Evolutionary conservation across 106 monocot genomes (phyloP), one percentile per base, ranked within the genome.

Genomic region (Dactylorhiza incarnata): DNA sequence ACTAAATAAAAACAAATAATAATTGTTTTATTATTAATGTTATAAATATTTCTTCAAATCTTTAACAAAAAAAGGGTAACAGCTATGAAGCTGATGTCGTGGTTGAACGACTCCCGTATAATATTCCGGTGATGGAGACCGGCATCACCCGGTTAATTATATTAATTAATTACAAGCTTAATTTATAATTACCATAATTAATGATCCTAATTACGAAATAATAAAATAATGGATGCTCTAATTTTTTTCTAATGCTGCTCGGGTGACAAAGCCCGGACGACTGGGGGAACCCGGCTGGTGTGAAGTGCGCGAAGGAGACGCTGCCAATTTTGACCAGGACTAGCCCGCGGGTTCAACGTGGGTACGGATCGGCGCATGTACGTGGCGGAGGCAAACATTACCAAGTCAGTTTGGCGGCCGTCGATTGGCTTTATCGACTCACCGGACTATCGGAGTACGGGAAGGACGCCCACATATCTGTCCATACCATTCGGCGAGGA

Each of bases 261-360:
- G 29, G 0, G 56, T 74, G 1, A 2, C 12, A 24, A 65, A 71
- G 80, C 76, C 62, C 83, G 79, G 49, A 25, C n/a, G 74, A 85
- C 52, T 93, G 96, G 96, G 85, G 89, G 37, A 89, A 97, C 69
- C 84, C 89, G 5, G 73, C 81, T 2, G 93, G 91, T 17, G 80
- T 93, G 68, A 85, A 84, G 78, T 97, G 96, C 72, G 85, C 91
- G 1, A 89, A 77, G 61, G 93, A 97, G 84, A 97, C 89, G 17
- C 24, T 79, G 22, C 96, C 93, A 6, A 72, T 93, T 22, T 48
- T 81, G 44, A 75, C 80, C 67, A 54, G 10, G 68, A 74, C 76
- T 6, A 47, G 44, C 4, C 45, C 6, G n/a, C 86, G 75, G n/a
- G 83, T n/a, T 78, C 5, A 71, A 80, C 55, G 84, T 90, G 14